Evolutionary conservation across 148 eudicot species (phyloP), one percentile per base, ranked within the genome.

Genomic region (Cornus kousa): DNA sequence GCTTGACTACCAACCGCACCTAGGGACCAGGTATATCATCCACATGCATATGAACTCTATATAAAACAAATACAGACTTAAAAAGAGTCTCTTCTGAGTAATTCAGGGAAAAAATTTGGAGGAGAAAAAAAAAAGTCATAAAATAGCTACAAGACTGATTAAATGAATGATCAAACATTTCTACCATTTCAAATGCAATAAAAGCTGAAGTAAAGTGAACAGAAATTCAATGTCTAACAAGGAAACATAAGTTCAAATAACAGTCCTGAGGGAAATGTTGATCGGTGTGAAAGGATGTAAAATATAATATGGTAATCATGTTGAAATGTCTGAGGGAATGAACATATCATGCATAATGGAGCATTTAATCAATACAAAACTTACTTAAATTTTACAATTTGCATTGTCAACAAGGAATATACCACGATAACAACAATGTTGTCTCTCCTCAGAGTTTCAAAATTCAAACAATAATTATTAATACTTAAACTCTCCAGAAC

Each of bases 1-100:
- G 87, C 83, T 37, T 83, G 80, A 81, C 88, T 85, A 78, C 83
- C 83, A 28, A 28, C 28, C 1, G 28, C 28, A 74, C 99, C 99
- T 92, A 80, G 65, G 67, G 60, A 35, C 66, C 78, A 74, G 59
- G 59, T 53, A 53, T 1, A 53, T 2, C 59, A 14, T 53, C 59
- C 59, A 53, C 59, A 53, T 53, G 19, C 59, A 53, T 16, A 53
- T 53, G 14, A 53, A 53, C 17, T 53, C 59, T 14, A 53, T 14
- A 3, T 0, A 53, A 53, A 53, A 16, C 17, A 53, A 11, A 0
- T 53, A 53, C 19, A 53, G 59, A 16, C 3, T 12, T 53, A 11
- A 11, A 48, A 48, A 48, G 53, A 48, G 53, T 48, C 12, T 35
- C 2, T 35, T 35, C 37, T 0, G 37, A 35, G 37, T 48, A 48